Base-by-base conservation (phyloP, 371 early-diverging fungal genomes). In the Mortierella sp. region DNA sequence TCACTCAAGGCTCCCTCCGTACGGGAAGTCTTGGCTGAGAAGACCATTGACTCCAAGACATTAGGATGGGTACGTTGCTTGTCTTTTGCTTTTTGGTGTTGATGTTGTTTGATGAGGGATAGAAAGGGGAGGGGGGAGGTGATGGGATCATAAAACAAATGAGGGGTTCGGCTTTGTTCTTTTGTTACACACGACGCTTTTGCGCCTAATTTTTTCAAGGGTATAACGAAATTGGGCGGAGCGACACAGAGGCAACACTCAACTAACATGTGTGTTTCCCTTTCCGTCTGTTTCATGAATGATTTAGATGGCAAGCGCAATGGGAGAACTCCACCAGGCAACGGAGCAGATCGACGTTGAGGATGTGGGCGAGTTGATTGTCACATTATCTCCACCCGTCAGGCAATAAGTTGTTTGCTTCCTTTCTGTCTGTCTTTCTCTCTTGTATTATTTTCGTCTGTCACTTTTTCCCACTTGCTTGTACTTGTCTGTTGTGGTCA, bases 281-380 rank as follows among this genome's bases (percentile, higher is more conserved):
- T 38, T n/a, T 32, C 29, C 44, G 0, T 58, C 4, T 29, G 54
- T 27, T 32, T 46, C 46, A 51, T 43, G 49, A 51, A 41, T 54
- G 55, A 49, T 75, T 16, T 78, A 84, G 84, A 84, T 84, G 85
- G 77, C 81, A 44, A 81, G 54, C 38, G 81, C 79, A 43, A 81
- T 81, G 85, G 85, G 81, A 27, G 85, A 81, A 35, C 74, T 84
- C 54, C 85, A 81, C 24, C 81, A 81, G 46, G 85, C 85, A 44
- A 81, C 85, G 11, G 85, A 84, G n/a, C 76, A 70, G 63, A 84
- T 84, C 55, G 85, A 81, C 74, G 85, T 84, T 18, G 74, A 76
- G 74, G 81, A 84, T 76, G 85, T 84, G n/a, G 85, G 85, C 27
- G 82, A 81, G 71, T 44, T 84, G 51, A 84, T 84, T 35, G 85